A percentile compares a stretch with the other conserved stretches of the same genome.
phyloP scores from a whole-genome alignment of 257 asterid species.

The Solanum pinnatisectum region DNA sequence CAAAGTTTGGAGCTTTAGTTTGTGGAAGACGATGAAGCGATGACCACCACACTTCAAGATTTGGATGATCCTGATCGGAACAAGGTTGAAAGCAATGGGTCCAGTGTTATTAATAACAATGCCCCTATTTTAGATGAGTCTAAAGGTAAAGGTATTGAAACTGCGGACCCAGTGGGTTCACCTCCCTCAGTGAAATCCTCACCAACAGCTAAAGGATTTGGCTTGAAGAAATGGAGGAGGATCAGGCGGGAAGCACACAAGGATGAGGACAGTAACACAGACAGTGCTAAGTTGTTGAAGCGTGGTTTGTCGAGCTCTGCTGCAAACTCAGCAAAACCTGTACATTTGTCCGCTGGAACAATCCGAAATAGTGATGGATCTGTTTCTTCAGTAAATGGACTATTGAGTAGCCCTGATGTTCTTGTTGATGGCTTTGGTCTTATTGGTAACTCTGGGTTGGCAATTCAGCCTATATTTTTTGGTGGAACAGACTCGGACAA shows the following conservation, averaged over 20 bases:
- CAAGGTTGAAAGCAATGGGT: slow-evolving; percentile 27
- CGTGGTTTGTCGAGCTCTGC: slow-evolving; percentile 26
- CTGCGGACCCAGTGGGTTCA: slow-evolving; percentile 4
- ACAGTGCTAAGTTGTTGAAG: slow-evolving; percentile 20
- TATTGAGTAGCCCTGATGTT: slow-evolving; percentile 14
- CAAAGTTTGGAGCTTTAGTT: slow-evolving; percentile 29
- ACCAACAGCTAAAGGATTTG: slow-evolving; percentile 40
- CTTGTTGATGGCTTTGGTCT: slow-evolving; percentile 1
- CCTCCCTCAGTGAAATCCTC: slow-evolving; percentile 8
- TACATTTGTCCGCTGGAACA: slow-evolving; percentile 28
- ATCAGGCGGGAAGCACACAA: slow-evolving; percentile 31
- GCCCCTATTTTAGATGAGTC: slow-evolving; percentile 4
- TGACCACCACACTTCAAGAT: slow-evolving; percentile 1
- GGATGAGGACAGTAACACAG: slow-evolving; percentile 24
- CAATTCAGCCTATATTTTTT: slow-evolving; percentile 15
- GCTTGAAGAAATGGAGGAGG: slow-evolving; percentile 79
- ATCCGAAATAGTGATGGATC: slow-evolving; percentile 44
- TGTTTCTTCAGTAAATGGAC: slow-evolving; percentile 41
- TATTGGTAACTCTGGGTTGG: slow-evolving; percentile 22
- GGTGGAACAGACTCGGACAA: slow-evolving; percentile 49
- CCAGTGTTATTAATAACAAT: slow-evolving; percentile 6
- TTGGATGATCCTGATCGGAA: slow-evolving; percentile 9
- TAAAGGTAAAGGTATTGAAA: slow-evolving; percentile 14
- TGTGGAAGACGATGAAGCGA: slow-evolving; percentile 34
- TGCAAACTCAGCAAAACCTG: slow-evolving; percentile 20